Base-by-base conservation (phyloP, 352 stramenopile genomes). In the Globisporangium emineosum region DNA sequence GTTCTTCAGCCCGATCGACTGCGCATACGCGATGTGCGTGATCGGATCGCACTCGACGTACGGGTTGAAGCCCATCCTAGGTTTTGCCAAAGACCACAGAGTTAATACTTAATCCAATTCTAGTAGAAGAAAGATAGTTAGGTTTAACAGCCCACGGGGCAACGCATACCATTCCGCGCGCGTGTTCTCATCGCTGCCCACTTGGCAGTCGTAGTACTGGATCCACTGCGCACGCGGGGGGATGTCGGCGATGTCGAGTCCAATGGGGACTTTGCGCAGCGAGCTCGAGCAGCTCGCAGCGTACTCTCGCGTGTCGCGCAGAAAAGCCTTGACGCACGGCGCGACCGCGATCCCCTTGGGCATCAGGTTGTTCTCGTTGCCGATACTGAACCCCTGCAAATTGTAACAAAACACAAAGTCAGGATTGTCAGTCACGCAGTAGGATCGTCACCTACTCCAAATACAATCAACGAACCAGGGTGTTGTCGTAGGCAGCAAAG, bases 401-500 rank as follows among this genome's bases (percentile, higher is more conserved):
- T 47, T 47, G 19, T n/a, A 47, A 43, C 6, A 47, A 17, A 47
- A 21, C 1, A 19, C 40, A 21, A 21, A 9, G 17, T 47, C 17
- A 21, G 17, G 40, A 21, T n/a, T 43, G 17, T 21, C 15, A 47
- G 40, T 10, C 40, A 21, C n/a, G 40, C 5, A 21, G 37, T 19
- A 47, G 40, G 17, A 47, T 21, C 40, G 15, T 47, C n/a, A 21
- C 2, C 40, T 47, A 47, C 5, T 17, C 10, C 5, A 21, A 47
- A 17, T n/a, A n/a, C 7, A 47, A 5, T 17, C 40, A 32, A 32
- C 29, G 29, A 21, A 47, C 64, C 8, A 86, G 62, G 17, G 65
- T 69, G 69, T 86, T 86, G 71, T 86, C 74, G 68, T 86, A 86
- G n/a, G 78, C 69, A 9, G 77, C 77, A 53, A 86, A 86, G 5